Evolutionary conservation across 2,329 filamentous ascomycete genomes (phyloP).

Genomic region (Didymella exigua): DNA sequence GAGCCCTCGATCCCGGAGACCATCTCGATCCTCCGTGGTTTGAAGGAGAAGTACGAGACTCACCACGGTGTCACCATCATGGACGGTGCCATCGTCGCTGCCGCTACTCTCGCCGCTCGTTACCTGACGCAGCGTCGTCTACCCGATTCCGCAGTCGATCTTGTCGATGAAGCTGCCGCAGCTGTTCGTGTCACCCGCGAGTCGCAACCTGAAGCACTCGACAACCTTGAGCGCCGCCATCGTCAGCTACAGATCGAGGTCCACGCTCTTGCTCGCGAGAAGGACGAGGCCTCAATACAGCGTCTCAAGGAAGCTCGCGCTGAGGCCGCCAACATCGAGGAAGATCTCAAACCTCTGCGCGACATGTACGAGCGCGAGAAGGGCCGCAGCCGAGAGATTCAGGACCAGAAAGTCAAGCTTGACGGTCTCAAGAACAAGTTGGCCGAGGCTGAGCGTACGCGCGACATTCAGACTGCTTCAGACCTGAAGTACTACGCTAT

Average conservation of each 20-base stretch:
- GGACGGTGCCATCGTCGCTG: conserved; percentile 88
- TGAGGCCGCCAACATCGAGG: conserved; percentile 91
- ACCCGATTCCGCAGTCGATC: conserved; percentile 93
- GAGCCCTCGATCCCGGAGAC: conserved; percentile 89
- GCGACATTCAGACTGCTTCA: conserved; percentile 84
- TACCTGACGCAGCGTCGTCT: conserved; percentile 91
- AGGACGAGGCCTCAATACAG: conserved; percentile 87
- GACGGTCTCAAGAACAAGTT: conserved; percentile 89
- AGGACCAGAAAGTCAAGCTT: conserved; percentile 93
- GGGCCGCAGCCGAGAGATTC: conserved; percentile 86
- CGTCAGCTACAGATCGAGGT: conserved; percentile 97
- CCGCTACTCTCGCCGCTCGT: conserved; percentile 88
- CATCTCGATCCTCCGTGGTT: conserved; percentile 94
- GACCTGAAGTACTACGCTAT: conserved; percentile 98
- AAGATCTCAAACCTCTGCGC: conserved; percentile 87
- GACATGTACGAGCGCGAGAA: conserved; percentile 97
- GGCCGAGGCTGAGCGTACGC: conserved; percentile 87
- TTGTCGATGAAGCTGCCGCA: conserved; percentile 94
- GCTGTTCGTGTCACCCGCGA: conserved; percentile 95
- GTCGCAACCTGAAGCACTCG: conserved; percentile 93
- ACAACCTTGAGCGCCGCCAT: conserved; percentile 87
- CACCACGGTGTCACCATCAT: conserved; percentile 98
- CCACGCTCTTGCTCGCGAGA: conserved; percentile 89
- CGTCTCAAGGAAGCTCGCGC: conserved; percentile 83
- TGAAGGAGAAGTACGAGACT: conserved; percentile 98